A percentile compares a stretch with the other conserved stretches of the same genome.
Evolutionary conservation across 305 asterid species (phyloP).

Genomic region (Nicotiana rustica): DNA sequence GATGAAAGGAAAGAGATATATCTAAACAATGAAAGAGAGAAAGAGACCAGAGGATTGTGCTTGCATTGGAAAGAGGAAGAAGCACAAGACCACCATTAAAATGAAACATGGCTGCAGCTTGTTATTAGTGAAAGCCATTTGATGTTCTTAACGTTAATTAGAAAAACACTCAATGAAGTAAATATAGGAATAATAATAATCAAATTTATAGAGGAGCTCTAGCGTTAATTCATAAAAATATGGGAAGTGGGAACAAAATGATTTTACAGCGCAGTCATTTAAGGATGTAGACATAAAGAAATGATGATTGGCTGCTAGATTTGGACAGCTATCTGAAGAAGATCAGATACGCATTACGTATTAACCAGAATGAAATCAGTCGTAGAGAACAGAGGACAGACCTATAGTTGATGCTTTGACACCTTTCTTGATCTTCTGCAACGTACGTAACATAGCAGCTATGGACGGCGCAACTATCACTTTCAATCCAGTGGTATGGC

Average conservation of each 20-base stretch:
- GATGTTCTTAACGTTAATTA: neutral
- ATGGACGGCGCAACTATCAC: neutral
- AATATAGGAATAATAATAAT: neutral
- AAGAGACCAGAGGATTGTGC: constrained; percentile 28
- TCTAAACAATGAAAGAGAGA: neutral
- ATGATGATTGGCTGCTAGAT: neutral
- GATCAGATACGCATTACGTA: neutral
- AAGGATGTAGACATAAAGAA: neutral
- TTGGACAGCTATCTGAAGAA: neutral
- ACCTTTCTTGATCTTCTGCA: neutral
- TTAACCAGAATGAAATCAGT: no score
- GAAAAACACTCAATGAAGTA: neutral
- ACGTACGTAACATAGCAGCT: neutral
- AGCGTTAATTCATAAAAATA: neutral
- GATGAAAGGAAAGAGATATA: neutral
- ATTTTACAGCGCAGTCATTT: neutral
- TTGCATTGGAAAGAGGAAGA: constrained; percentile 32
- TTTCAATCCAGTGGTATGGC: neutral
- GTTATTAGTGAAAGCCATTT: constrained; percentile 14
- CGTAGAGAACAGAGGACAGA: neutral
- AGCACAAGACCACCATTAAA: neutral
- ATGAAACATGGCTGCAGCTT: neutral
- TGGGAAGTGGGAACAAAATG: neutral
- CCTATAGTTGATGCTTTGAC: neutral
- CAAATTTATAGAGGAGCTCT: neutral